A percentile compares a stretch with the other conserved stretches of the same genome.
phyloP scores from a whole-genome alignment of 2,329 filamentous ascomycete genomes.

The Epichloe glyceriae region DNA sequence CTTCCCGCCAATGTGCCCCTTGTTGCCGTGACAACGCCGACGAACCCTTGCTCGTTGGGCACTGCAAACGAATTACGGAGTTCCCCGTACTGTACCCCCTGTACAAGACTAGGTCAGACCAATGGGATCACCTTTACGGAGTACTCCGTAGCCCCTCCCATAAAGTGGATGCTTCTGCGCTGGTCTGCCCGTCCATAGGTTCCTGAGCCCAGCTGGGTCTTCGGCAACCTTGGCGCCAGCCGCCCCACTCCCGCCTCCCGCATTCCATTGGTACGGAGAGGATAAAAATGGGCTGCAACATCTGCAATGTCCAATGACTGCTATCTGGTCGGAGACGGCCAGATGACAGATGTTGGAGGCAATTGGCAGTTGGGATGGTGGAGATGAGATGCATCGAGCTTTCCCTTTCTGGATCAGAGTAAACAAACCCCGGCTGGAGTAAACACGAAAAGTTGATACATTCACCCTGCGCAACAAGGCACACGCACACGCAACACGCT shows the following conservation, averaged over 20 bases:
- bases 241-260: conserved; percentile 3
- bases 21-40: conserved; percentile 1
- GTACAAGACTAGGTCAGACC: too few relatives aligned
- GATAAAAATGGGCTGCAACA: background rate
- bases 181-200: background rate
- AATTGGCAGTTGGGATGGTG: conserved; percentile 4
- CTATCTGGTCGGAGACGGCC: background rate
- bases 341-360: background rate
- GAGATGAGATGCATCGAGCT: conserved; percentile 10
- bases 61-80: too few relatives aligned
- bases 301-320: background rate
- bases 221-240: background rate
- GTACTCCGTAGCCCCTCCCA: too few relatives aligned
- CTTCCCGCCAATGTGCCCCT: background rate
- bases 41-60: background rate
- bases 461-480: conserved; percentile 13
- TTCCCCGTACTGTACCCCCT: background rate
- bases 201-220: too few relatives aligned
- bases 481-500: conserved; percentile 2
- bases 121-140: background rate
- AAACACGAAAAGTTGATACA: conserved; percentile 13
- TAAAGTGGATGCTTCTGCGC: background rate
- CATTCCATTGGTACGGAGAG: conserved; percentile 3
- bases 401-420: conserved; percentile 13
- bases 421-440: conserved; percentile 14